phyloP scores from a whole-genome alignment of 2,329 filamentous ascomycete species.

The Alternaria sp. region DNA sequence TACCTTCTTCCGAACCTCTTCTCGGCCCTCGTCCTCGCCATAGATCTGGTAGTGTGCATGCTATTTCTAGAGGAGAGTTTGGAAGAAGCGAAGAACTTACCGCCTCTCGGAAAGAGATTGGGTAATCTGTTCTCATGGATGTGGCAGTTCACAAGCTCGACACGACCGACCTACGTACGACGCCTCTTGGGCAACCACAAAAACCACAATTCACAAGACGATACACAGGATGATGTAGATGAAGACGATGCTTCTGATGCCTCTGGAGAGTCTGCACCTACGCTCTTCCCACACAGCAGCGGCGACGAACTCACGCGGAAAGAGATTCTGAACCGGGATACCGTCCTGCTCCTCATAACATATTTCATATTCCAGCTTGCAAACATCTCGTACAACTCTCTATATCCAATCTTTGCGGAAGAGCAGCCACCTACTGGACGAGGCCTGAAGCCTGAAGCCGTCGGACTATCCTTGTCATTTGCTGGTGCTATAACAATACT shows the following conservation, averaged over 20 bases:
- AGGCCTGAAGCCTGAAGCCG: slow-evolving; percentile 76
- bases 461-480: slow-evolving; percentile 84
- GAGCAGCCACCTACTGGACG: slow-evolving; percentile 79
- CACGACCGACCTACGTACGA: slow-evolving; percentile 67
- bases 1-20: slow-evolving; percentile 87
- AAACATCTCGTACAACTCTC: slow-evolving; percentile 93
- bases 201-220: slow-evolving; percentile 38
- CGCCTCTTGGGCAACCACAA: slow-evolving; percentile 42
- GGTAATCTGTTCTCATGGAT: slow-evolving; percentile 70
- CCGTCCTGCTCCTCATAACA: slow-evolving; percentile 79
- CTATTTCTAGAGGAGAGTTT: slow-evolving; percentile 88
- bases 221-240: slow-evolving; percentile 52
- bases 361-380: slow-evolving; percentile 94
- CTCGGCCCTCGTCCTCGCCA: slow-evolving; percentile 73
- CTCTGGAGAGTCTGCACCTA: slow-evolving; percentile 40
- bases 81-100: slow-evolving; percentile 69
- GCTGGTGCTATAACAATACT: slow-evolving; percentile 85
- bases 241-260: slow-evolving; percentile 55
- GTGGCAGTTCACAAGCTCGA: slow-evolving; percentile 72
- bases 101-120: slow-evolving; percentile 66
- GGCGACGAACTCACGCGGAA: slow-evolving; percentile 59
- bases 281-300: slow-evolving; percentile 54
- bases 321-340: slow-evolving; percentile 79
- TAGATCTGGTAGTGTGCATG: slow-evolving; percentile 77
- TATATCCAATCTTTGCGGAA: slow-evolving; percentile 93